Evolutionary conservation across 176 grass and related monocot genomes (phyloP).

Genomic region (Pontederia crassipes): DNA sequence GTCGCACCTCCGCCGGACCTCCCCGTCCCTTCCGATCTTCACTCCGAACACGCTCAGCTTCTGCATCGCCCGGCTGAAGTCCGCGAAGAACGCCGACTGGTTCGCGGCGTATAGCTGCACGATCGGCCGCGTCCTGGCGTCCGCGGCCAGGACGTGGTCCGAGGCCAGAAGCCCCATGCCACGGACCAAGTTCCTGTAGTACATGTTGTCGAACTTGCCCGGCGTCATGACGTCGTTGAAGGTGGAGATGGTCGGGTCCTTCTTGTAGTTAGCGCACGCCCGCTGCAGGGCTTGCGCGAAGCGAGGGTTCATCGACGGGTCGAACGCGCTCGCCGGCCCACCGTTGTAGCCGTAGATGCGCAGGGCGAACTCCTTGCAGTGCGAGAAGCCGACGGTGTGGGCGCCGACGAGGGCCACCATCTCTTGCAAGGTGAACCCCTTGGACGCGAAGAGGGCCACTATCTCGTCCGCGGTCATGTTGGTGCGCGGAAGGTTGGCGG

Average conservation of each 20-base stretch:
- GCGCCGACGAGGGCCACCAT: background rate
- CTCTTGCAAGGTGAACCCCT: background rate
- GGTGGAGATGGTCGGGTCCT: background rate
- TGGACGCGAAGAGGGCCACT: background rate
- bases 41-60: background rate
- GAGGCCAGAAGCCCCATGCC: background rate
- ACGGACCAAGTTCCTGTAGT: background rate
- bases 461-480: background rate
- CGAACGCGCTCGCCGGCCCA: background rate
- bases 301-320: background rate
- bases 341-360: background rate
- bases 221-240: constrained; percentile 1
- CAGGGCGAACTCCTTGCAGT: background rate
- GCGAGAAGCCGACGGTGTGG: constrained; percentile 1
- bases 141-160: background rate
- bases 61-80: background rate
- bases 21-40: background rate
- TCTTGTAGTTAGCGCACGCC: background rate
- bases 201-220: constrained; percentile 2
- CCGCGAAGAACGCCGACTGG: background rate
- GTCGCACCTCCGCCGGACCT: background rate
- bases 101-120: background rate
- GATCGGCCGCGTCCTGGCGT: background rate
- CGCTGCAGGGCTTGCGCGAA: background rate
- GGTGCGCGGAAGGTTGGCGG: background rate